Evolutionary conservation across 1,139 yeast genomes (phyloP).

Genomic region (Zygosaccharomyces sapae): DNA sequence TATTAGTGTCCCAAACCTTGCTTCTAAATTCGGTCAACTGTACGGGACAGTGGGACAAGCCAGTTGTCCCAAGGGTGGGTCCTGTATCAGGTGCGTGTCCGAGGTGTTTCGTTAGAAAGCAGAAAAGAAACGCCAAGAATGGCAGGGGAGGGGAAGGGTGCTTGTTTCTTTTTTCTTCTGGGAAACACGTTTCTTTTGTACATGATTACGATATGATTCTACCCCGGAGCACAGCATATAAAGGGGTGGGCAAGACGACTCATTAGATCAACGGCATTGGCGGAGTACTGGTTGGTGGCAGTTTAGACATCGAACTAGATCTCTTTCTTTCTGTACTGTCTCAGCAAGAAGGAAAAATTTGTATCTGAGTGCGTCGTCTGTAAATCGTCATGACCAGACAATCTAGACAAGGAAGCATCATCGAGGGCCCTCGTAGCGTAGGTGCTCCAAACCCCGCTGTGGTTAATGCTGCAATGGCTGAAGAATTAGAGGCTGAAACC

Average conservation of each 20-base stretch:
- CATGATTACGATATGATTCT: background rate
- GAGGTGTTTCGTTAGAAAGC: too few relatives aligned
- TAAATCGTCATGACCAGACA: constrained; percentile 13
- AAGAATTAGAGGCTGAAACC: constrained; percentile 11
- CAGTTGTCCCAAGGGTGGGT: too few relatives aligned
- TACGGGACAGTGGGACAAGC: constrained; percentile 3
- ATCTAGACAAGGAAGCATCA: constrained; percentile 9
- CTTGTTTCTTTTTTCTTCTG: constrained; percentile 2
- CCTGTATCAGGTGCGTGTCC: background rate
- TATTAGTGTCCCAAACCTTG: too few relatives aligned
- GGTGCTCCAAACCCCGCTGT: constrained; percentile 12
- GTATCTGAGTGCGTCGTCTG: background rate
- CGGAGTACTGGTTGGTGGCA: too few relatives aligned
- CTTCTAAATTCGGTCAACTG: too few relatives aligned
- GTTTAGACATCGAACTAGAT: background rate
- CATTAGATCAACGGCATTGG: too few relatives aligned
- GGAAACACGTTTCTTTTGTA: background rate
- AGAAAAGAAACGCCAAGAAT: background rate
- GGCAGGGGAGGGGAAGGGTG: background rate
- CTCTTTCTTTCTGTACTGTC: background rate
- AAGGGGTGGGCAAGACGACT: background rate
- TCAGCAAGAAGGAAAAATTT: too few relatives aligned
- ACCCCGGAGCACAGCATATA: constrained; percentile 2
- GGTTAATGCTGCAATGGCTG: constrained; percentile 9
- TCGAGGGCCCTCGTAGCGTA: constrained; percentile 13